Evolutionary conservation across 257 asterid species (phyloP), one percentile per base, ranked within the genome.

Genomic region (Nicotiana noctiflora): DNA sequence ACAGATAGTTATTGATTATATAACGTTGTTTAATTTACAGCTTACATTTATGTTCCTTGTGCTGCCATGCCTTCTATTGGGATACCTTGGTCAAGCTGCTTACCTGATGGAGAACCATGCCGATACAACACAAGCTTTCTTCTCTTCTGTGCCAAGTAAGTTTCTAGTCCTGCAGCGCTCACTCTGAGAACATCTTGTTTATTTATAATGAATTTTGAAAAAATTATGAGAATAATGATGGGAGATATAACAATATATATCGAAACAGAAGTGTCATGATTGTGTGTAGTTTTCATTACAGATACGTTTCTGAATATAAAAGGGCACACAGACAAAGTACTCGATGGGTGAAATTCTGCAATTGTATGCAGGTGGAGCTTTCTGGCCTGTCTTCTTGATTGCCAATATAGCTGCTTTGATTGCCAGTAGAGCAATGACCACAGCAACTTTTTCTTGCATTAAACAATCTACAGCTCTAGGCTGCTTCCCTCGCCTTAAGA

Each of bases 81-180:
- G 98, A 75, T 96, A 96, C 90, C 90, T 92, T 86, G 99, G 99
- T 82, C 99, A 96, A 91, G 99, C 99, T 55, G 98, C 99, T 61
- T 96, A 94, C 87, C 97, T 96, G 81, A 90, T 94, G 99, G 94
- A 89, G 91, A 90, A 96, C 86, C 97, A 93, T 21, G 94, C 91
- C 21, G 98, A 96, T 89, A 93, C 98, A 56, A 91, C 97, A 64
- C 97, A 96, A 86, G 98, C 98, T 81, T 96, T 96, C 91, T 96
- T 94, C 86, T 84, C 97, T 81, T 91, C 98, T 83, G 89, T 92
- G 81, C 99, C 99, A 86, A 91, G 99, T 96, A 91, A 90, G 34
- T 81, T 74, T 79, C 40, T 76, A 60, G 21, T 60, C 75, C 79
- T 12, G 21, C 12, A 57, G 62, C 62, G 14, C 62, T 25, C 79